A percentile compares a stretch with the other conserved stretches of the same genome.
Evolutionary conservation across 2,329 filamentous ascomycete genomes (phyloP).

Genomic region (Sclerotinia subarctica): DNA sequence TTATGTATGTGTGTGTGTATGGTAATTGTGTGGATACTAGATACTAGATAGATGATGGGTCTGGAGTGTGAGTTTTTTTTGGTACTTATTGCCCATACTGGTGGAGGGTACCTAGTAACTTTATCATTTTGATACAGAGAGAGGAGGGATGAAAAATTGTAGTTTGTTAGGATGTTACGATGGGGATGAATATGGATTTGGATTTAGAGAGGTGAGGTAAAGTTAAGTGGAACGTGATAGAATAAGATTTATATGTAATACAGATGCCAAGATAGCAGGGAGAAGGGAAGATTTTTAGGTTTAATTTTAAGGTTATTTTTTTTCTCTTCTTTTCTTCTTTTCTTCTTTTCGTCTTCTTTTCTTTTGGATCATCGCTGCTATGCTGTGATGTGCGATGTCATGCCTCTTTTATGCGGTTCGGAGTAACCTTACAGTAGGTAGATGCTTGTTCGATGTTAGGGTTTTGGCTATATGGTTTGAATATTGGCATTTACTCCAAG

Average conservation of each 20-base stretch:
- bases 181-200: too few species aligned
- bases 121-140: too few species aligned
- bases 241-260: neutral
- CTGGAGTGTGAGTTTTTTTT: too few species aligned
- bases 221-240: neutral
- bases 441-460: neutral
- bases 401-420: neutral
- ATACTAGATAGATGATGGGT: too few species aligned
- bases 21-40: too few species aligned
- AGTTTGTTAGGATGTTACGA: too few species aligned
- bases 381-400: neutral
- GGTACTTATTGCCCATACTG: too few species aligned
- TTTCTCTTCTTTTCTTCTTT: neutral
- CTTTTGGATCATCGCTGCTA: neutral
- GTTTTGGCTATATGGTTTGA: neutral
- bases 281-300: slow-evolving; percentile 5
- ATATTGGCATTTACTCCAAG: neutral
- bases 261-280: slow-evolving; percentile 1
- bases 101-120: too few species aligned
- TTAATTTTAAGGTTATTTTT: slow-evolving; percentile 11
- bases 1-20: too few species aligned
- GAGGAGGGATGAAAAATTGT: too few species aligned
- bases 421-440: neutral
- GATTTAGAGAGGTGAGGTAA: too few species aligned
- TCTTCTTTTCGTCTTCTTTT: too few species aligned